These are phyloP conservation scores for Penicillium bovifimosum DNA, from an alignment of 495 filamentous ascomycete species.

Conservation along the genomic window DNA sequence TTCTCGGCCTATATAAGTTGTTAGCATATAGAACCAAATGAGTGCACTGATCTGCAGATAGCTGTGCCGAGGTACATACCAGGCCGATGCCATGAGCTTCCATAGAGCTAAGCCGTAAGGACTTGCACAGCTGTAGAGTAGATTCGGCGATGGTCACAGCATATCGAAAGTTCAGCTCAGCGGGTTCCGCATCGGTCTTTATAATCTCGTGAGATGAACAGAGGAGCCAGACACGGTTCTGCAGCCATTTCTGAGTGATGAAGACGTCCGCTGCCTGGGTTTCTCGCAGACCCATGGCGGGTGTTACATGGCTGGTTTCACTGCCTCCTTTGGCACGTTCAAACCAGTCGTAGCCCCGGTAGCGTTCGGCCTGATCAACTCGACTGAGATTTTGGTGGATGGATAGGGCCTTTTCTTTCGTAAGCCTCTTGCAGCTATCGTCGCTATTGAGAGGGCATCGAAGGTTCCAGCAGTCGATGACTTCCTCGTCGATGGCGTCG, in stretches of 20 bases:
- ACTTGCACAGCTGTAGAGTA: constrained; percentile 59
- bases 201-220: constrained; percentile 51
- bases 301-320: constrained; percentile 32
- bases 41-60: neutral
- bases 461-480: constrained; percentile 39
- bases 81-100: constrained; percentile 69
- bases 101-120: constrained; percentile 56
- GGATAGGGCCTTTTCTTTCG: constrained; percentile 29
- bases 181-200: constrained; percentile 46
- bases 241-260: constrained; percentile 77
- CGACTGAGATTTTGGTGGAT: constrained; percentile 33
- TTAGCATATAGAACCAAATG: constrained; percentile 6
- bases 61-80: constrained; percentile 41
- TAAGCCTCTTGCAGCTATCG: constrained; percentile 34
- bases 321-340: constrained; percentile 33
- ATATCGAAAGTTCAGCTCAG: constrained; percentile 59
- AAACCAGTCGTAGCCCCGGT: constrained; percentile 64
- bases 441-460: constrained; percentile 31
- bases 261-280: constrained; percentile 64
- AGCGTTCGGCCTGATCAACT: constrained; percentile 29
- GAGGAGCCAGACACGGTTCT: constrained; percentile 74
- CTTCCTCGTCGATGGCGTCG: constrained; percentile 40
- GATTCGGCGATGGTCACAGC: constrained; percentile 64
- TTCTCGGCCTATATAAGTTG: constrained; percentile 31
- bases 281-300: constrained; percentile 52